Evolutionary conservation across 2,329 filamentous ascomycete genomes (phyloP).

Genomic region (Diaporthe ampelina): DNA sequence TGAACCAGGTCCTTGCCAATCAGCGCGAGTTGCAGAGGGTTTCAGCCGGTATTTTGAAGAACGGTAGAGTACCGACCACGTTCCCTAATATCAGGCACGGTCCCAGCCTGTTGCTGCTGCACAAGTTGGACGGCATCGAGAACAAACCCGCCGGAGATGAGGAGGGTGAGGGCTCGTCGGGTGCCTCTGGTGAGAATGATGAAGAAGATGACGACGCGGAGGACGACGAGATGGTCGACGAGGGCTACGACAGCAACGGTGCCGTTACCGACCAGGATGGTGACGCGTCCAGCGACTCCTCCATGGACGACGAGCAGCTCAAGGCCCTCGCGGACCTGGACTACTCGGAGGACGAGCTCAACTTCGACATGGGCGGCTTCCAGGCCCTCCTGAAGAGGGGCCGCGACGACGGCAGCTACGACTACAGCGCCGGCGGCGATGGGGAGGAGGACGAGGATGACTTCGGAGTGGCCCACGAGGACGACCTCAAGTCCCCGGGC

Average conservation of each 20-base stretch:
- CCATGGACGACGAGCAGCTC: slow-evolving; percentile 37
- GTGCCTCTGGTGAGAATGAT: not conserved
- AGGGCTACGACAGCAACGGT: not conserved
- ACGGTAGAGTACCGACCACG: not conserved
- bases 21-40: not conserved
- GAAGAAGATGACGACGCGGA: not conserved
- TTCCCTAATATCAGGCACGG: slow-evolving; percentile 36
- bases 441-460: not conserved
- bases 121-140: slow-evolving; percentile 33
- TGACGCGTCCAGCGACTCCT: slow-evolving; percentile 6
- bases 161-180: too few relatives aligned
- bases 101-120: slow-evolving; percentile 28
- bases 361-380: slow-evolving; percentile 33
- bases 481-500: not conserved
- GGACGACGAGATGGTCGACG: not conserved
- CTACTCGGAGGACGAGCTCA: slow-evolving; percentile 33
- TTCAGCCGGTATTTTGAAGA: too few relatives aligned
- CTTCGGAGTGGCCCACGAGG: slow-evolving; percentile 20
- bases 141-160: not conserved
- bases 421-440: not conserved
- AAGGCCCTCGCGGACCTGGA: slow-evolving; percentile 39
- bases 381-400: slow-evolving; percentile 27
- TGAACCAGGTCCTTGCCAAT: not conserved
- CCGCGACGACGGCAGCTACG: slow-evolving; percentile 16
- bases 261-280: not conserved